Conservation (phyloP, 2,329 filamentous ascomycete species). For the Fusarium oxysporum region DNA sequence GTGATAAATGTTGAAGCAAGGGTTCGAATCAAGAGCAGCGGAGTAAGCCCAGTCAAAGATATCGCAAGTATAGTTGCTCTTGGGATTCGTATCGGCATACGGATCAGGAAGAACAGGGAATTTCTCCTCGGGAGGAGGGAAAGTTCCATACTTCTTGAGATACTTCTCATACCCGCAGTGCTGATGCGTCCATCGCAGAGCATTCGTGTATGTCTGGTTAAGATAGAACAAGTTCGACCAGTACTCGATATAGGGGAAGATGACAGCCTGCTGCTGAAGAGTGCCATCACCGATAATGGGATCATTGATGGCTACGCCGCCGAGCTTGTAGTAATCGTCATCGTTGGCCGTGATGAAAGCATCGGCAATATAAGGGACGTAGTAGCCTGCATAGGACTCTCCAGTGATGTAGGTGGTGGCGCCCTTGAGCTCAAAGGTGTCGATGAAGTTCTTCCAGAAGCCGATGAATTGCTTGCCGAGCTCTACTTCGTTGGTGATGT, state of each 20-base stretch:
- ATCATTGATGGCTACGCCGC: conserved; percentile 79
- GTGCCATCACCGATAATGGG: conserved; percentile 68
- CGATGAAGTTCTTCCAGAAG: conserved; percentile 83
- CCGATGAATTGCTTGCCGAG: conserved; percentile 78
- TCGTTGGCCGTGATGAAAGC: conserved; percentile 77
- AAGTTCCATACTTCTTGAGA: conserved; percentile 71
- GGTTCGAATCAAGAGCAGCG: conserved; percentile 71
- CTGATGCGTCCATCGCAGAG: conserved; percentile 64
- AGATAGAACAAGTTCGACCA: conserved; percentile 71
- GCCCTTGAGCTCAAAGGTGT: conserved; percentile 74
- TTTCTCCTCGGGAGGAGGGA: conserved; percentile 71
- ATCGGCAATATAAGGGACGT: conserved; percentile 78
- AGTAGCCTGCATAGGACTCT: conserved; percentile 75
- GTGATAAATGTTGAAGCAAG: conserved; percentile 84
- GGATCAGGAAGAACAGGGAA: conserved; percentile 59
- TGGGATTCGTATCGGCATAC: conserved; percentile 45
- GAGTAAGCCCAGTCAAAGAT: conserved; percentile 67
- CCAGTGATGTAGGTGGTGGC: conserved; percentile 80
- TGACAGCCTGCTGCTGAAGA: conserved; percentile 59
- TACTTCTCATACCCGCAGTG: conserved; percentile 73
- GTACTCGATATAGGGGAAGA: conserved; percentile 70
- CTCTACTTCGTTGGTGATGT: conserved; percentile 74
- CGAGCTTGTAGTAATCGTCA: conserved; percentile 73
- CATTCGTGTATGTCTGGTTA: conserved; percentile 67
- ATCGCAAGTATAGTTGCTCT: conserved; percentile 62